Evolutionary conservation across 352 stramenopile species (phyloP).

Genomic region (Globisporangium cederbergense): DNA sequence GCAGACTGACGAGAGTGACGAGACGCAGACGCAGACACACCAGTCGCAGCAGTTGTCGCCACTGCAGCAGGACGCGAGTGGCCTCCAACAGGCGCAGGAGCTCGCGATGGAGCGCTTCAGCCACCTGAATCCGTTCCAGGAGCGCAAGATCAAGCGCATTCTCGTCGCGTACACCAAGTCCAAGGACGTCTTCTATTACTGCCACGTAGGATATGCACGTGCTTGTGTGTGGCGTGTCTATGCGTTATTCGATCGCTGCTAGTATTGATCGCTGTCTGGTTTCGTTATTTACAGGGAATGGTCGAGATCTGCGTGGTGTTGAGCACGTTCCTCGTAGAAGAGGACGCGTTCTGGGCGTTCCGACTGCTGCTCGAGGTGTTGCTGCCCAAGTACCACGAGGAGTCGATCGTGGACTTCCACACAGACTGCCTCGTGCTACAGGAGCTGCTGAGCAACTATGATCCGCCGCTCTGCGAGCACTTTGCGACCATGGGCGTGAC

Average conservation of each 20-base stretch:
- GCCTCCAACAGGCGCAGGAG: conserved; percentile 67
- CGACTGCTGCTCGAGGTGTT: conserved; percentile 66
- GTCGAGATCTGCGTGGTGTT: conserved; percentile 76
- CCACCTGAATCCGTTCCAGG: conserved; percentile 78
- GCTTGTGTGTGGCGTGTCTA: neutral
- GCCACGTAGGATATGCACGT: conserved; percentile 32
- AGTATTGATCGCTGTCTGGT: too few relatives aligned
- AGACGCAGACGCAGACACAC: conserved; percentile 15
- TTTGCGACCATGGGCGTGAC: conserved; percentile 56
- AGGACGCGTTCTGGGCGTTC: conserved; percentile 80
- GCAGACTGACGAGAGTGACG: conserved; percentile 30
- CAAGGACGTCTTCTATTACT: conserved; percentile 67
- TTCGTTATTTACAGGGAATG: conserved; percentile 41
- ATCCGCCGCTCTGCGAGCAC: conserved; percentile 53
- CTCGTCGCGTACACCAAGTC: conserved; percentile 74
- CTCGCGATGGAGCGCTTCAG: conserved; percentile 76
- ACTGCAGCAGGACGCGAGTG: conserved; percentile 24
- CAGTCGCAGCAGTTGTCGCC: neutral
- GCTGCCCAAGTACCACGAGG: conserved; percentile 78
- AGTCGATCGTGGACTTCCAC: conserved; percentile 78
- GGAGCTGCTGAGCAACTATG: conserved; percentile 54
- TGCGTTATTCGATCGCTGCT: neutral
- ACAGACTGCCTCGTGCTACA: conserved; percentile 79
- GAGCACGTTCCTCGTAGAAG: conserved; percentile 71
- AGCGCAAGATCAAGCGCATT: conserved; percentile 82